A percentile compares a stretch with the other conserved stretches of the same genome.
These are phyloP conservation scores for Nakazawaea wickerhamii DNA, from an alignment of 805 yeast species.

Conservation along the genomic window DNA sequence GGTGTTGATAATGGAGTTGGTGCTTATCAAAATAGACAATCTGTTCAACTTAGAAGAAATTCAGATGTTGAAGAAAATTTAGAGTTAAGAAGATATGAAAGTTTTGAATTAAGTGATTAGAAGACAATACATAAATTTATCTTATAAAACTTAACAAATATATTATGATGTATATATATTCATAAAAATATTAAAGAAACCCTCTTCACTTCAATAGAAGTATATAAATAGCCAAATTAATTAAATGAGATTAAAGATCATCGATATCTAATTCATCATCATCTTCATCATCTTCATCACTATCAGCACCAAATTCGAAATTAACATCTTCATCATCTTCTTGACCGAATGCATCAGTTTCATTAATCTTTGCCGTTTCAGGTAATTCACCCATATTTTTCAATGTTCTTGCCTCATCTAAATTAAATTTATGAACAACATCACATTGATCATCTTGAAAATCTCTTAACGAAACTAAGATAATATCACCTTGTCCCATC, in stretches of 20 bases:
- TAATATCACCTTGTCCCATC: slow-evolving; percentile 99
- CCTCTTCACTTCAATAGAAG: too few species aligned
- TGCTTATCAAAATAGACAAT: slow-evolving; percentile 65
- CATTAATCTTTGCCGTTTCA: slow-evolving; percentile 94
- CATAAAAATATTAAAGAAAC: too few species aligned
- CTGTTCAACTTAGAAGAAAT: slow-evolving; percentile 57
- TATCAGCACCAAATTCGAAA: slow-evolving; percentile 95
- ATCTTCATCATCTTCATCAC: slow-evolving; percentile 69
- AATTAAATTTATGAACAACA: slow-evolving; percentile 91
- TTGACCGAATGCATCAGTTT: slow-evolving; percentile 93
- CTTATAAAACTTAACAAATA: too few species aligned
- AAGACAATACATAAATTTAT: slow-evolving; percentile 19
- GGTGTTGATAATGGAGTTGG: slow-evolving; percentile 74
- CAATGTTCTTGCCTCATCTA: slow-evolving; percentile 96
- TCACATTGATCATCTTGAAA: slow-evolving; percentile 98
- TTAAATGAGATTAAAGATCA: slow-evolving; percentile 59
- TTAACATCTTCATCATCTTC: slow-evolving; percentile 97
- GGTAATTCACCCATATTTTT: slow-evolving; percentile 96
- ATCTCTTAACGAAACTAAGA: slow-evolving; percentile 92
- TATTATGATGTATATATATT: too few species aligned
- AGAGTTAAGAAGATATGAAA: slow-evolving; percentile 56
- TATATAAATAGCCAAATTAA: too few species aligned
- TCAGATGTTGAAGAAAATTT: slow-evolving; percentile 37
- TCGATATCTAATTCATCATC: slow-evolving; percentile 79
- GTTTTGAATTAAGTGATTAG: slow-evolving; percentile 48